These are phyloP conservation scores for Arabidopsis arenosa DNA, from an alignment of 345 rosid genomes.

Conservation along the genomic window DNA sequence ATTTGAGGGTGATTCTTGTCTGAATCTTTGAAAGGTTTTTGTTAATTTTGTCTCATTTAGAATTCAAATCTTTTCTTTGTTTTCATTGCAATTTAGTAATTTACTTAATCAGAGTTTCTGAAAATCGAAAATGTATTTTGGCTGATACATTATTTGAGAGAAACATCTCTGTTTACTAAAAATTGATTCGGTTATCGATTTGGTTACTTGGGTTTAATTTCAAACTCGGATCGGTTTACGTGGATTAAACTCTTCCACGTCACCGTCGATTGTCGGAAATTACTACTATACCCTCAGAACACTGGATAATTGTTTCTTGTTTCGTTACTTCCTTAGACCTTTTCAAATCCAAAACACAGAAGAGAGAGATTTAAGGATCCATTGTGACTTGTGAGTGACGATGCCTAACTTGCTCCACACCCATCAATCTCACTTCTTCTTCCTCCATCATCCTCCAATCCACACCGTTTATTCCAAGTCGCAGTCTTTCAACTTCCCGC, in stretches of 20 bases:
- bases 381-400: slow-evolving; percentile 5
- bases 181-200: too few species aligned
- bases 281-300: background rate
- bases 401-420: slow-evolving; percentile 52
- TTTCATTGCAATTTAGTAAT: too few species aligned
- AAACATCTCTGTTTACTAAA: too few species aligned
- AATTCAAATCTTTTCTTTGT: too few species aligned
- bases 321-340: slow-evolving; percentile 1
- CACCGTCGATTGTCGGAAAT: background rate
- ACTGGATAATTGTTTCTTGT: slow-evolving; percentile 33
- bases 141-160: too few species aligned
- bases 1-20: too few species aligned
- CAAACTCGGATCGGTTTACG: too few species aligned
- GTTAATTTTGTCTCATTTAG: too few species aligned
- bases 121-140: too few species aligned
- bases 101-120: too few species aligned
- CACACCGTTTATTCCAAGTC: slow-evolving; percentile 37
- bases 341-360: slow-evolving; percentile 25
- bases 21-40: too few species aligned
- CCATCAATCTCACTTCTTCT: slow-evolving; percentile 36
- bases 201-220: too few species aligned
- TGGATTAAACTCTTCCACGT: slow-evolving; percentile 22
- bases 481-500: slow-evolving; percentile 42
- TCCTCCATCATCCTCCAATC: slow-evolving; percentile 32
- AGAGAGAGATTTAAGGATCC: slow-evolving; percentile 15